These are phyloP conservation scores for Xylariaceae sp. DNA, from an alignment of 2,329 filamentous ascomycete species.

Conservation along the genomic window DNA sequence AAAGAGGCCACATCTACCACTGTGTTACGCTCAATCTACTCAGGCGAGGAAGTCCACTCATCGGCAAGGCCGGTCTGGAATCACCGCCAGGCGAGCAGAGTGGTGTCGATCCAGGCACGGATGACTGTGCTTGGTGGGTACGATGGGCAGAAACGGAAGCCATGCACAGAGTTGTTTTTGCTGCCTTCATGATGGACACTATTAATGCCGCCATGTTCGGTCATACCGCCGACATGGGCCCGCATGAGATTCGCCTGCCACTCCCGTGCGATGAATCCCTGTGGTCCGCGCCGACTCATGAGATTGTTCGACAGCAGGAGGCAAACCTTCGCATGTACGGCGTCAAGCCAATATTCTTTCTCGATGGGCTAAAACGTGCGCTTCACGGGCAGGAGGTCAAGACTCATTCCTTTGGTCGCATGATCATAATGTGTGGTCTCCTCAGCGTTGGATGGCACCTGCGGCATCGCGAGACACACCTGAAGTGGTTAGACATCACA, in stretches of 20 bases:
- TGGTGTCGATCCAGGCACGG: conserved; percentile 49
- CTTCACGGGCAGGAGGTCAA: conserved; percentile 75
- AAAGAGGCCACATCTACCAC: conserved; percentile 85
- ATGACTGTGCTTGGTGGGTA: conserved; percentile 62
- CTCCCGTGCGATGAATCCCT: conserved; percentile 82
- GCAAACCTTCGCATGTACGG: conserved; percentile 71
- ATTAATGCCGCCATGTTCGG: conserved; percentile 91
- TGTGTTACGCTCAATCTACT: conserved; percentile 80
- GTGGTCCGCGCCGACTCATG: conserved; percentile 76
- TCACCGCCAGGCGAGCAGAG: conserved; percentile 66
- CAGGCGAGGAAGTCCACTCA: conserved; percentile 77
- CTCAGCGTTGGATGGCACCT: conserved; percentile 92
- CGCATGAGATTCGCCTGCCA: conserved; percentile 80
- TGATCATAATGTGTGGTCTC: conserved; percentile 83
- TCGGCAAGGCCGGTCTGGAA: conserved; percentile 72
- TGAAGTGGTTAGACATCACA: conserved; percentile 70
- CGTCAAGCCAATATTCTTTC: conserved; percentile 71
- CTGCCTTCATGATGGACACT: conserved; percentile 83
- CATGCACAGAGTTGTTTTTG: conserved; percentile 80
- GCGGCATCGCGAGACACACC: conserved; percentile 78
- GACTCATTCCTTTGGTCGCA: conserved; percentile 83
- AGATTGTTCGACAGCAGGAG: conserved; percentile 72
- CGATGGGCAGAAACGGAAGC: conserved; percentile 87
- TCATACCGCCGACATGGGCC: conserved; percentile 83
- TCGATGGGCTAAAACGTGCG: conserved; percentile 79